A percentile compares a stretch with the other conserved stretches of the same genome.
Evolutionary conservation across 495 filamentous ascomycete genomes (phyloP).

Genomic region (Jackrogersella minutella): DNA sequence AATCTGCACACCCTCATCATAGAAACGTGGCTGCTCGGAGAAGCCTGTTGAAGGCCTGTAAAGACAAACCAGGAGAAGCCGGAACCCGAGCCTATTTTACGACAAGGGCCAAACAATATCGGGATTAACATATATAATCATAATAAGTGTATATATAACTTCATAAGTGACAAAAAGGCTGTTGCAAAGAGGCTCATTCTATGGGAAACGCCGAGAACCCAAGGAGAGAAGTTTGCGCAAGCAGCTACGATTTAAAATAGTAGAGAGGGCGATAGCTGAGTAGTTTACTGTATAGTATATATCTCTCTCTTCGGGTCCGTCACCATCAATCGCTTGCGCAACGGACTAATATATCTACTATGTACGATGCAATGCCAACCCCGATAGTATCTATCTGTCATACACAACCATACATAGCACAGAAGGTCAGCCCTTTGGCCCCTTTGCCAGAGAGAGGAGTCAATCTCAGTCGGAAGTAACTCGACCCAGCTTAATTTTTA

Average conservation of each 20-base stretch:
- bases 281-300: slow-evolving; percentile 4
- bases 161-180: background rate
- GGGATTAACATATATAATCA: background rate
- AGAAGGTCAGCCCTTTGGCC: slow-evolving; percentile 12
- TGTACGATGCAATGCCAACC: slow-evolving; percentile 24
- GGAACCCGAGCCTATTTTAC: slow-evolving; percentile 6
- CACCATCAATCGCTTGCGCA: slow-evolving; percentile 10
- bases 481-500: slow-evolving; percentile 31
- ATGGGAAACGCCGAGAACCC: slow-evolving; percentile 2
- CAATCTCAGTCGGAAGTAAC: slow-evolving; percentile 36
- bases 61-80: background rate
- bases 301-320: slow-evolving; percentile 16
- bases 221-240: slow-evolving; percentile 7
- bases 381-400: slow-evolving; percentile 23
- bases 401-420: slow-evolving; percentile 7
- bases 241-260: background rate
- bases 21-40: slow-evolving; percentile 33
- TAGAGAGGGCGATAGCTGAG: slow-evolving; percentile 6
- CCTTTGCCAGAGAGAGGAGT: slow-evolving; percentile 22
- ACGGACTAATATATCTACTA: slow-evolving; percentile 17
- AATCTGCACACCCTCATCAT: slow-evolving; percentile 21
- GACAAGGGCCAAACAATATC: background rate
- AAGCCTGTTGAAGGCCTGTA: slow-evolving; percentile 1
- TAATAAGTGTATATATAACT: too few relatives aligned
- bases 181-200: background rate